Percentiles rank a stretch among this genome's conserved stretches.
phyloP scores from a whole-genome alignment of 768 basidiomycete species.

The Suillus americanus region DNA sequence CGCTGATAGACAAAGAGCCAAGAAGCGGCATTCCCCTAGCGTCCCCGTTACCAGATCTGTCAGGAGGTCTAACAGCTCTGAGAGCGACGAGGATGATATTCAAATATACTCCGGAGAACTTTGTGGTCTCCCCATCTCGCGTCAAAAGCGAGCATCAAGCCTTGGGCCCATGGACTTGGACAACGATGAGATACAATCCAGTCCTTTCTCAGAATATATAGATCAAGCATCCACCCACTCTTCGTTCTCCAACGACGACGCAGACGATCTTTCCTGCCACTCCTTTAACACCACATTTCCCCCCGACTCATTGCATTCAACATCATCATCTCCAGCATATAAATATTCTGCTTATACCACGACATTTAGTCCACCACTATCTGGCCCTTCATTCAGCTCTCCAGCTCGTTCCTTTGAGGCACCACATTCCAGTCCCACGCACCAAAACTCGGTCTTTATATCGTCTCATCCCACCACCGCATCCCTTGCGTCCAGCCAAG shows the following conservation, averaged over 20 bases:
- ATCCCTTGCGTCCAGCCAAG: conserved; percentile 12
- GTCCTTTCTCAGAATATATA: conserved; percentile 12
- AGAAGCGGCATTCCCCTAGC: conserved; percentile 37
- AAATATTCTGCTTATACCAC: conserved; percentile 26
- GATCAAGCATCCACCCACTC: conserved; percentile 19
- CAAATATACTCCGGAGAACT: conserved; percentile 45
- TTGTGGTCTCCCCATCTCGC: conserved; percentile 33
- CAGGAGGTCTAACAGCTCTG: conserved; percentile 25
- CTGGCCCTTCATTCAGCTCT: conserved; percentile 19
- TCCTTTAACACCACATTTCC: conserved; percentile 1
- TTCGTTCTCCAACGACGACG: conserved; percentile 7
- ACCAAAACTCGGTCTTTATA: conserved; percentile 9
- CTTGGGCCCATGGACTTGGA: conserved; percentile 44
- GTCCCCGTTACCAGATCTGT: conserved; percentile 14
- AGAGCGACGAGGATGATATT: conserved; percentile 53
- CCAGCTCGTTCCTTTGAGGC: conserved; percentile 12
- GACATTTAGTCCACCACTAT: conserved; percentile 20
- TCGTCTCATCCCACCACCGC: conserved; percentile 14
- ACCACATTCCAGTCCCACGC: conserved; percentile 7
- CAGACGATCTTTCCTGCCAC: not conserved
- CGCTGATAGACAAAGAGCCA: conserved; percentile 38
- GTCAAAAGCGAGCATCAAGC: conserved; percentile 45
- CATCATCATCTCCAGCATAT: conserved; percentile 25
- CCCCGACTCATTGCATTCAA: conserved; percentile 19
- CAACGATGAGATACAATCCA: conserved; percentile 18